Evolutionary conservation across 768 basidiomycete genomes (phyloP).

Genomic region (Coprinopsis sp.): DNA sequence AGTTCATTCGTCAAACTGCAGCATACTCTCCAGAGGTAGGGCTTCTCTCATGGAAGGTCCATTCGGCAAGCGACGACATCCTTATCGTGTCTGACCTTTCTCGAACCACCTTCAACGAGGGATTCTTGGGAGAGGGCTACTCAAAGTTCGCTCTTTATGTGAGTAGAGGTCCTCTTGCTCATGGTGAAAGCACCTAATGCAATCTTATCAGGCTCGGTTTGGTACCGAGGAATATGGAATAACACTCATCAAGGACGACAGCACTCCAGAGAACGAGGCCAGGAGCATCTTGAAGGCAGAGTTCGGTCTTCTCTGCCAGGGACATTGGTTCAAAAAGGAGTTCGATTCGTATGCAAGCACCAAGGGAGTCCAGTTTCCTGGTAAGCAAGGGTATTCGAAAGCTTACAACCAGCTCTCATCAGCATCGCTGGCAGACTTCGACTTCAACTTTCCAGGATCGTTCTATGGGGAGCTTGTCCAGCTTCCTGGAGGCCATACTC

Average conservation of each 20-base stretch:
- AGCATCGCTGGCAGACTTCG: constrained; percentile 17
- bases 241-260: neutral
- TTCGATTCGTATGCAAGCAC: constrained; percentile 13
- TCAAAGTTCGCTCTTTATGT: neutral
- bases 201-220: neutral
- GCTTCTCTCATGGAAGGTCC: too few relatives aligned
- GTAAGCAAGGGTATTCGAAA: neutral
- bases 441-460: constrained; percentile 21
- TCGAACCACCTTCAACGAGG: too few relatives aligned
- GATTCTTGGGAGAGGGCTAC: neutral
- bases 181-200: neutral
- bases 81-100: too few relatives aligned
- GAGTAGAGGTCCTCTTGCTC: neutral
- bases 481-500: constrained; percentile 1
- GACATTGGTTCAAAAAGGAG: constrained; percentile 15
- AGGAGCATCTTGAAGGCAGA: constrained; percentile 13
- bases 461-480: constrained; percentile 17
- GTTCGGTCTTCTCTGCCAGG: constrained; percentile 15
- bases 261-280: neutral
- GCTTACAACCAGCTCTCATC: neutral
- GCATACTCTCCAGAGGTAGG: too few relatives aligned
- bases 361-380: constrained; percentile 1
- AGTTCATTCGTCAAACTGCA: too few relatives aligned
- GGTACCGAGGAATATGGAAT: neutral
- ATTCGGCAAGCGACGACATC: too few relatives aligned